These are phyloP conservation scores for Grammothele lineata DNA, from an alignment of 768 basidiomycete genomes.

Conservation along the genomic window DNA sequence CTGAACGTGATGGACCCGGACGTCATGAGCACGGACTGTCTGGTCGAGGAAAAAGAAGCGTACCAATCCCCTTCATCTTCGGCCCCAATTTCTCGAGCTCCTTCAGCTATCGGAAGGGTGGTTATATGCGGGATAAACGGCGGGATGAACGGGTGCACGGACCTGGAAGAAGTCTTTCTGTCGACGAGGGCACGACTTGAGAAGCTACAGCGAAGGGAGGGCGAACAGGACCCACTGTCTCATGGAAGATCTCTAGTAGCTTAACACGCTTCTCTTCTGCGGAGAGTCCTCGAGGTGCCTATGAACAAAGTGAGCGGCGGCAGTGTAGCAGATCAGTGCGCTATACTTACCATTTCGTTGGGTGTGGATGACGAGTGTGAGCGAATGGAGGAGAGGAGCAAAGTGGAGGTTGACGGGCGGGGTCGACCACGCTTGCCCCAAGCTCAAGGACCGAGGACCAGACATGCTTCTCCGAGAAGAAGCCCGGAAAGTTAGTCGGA, in stretches of 20 bases:
- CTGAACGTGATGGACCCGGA: conserved; percentile 34
- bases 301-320: no score
- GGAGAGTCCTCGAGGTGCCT: conserved; percentile 83
- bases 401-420: no score
- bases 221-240: conserved; percentile 52
- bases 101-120: conserved; percentile 52
- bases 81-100: conserved; percentile 88
- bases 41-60: conserved; percentile 2
- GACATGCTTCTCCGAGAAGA: no score
- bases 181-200: background rate
- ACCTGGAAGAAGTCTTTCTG: conserved; percentile 86
- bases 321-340: no score
- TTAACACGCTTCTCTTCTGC: conserved; percentile 88
- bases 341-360: no score
- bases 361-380: no score
- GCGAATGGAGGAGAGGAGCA: no score
- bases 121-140: background rate
- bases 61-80: conserved; percentile 90
- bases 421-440: no score
- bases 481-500: no score
- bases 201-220: background rate
- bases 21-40: background rate
- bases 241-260: conserved; percentile 90
- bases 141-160: background rate
- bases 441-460: no score